Evolutionary conservation across 768 basidiomycete species (phyloP), one percentile per base, ranked within the genome.

Genomic region (Epithele typhae): DNA sequence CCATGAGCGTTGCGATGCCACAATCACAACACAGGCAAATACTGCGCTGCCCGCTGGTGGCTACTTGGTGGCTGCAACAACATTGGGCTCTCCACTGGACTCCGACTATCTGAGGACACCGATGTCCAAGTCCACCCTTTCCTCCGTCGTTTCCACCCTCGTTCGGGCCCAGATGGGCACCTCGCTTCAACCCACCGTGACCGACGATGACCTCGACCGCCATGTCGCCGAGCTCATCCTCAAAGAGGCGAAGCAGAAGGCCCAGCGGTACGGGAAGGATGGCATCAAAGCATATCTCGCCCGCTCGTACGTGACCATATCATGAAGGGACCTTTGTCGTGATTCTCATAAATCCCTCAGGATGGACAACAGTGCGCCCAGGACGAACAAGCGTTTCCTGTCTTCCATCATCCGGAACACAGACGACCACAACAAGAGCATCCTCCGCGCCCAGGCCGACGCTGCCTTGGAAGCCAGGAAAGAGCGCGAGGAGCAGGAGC

Each of bases 181-280:
- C 14, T 77, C 87, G 0, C 68, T 86, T 1, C 57, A 81, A 5
- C 62, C 65, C 44, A 68, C 70, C 1, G 79, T 89, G 24, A 74
- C 78, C 11, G 89, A 95, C 60, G 85, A 85, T 17, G 91, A 96
- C 58, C 79, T 98, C 37, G 95, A 98, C 67, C 78, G 81, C 37
- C 89, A 91, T 59, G 91, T 99, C 23, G 92, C 92, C 2, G 87
- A 92, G 42, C 77, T 98, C 46, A 84, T 99, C 42, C 78, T 97
- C 33, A 83, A 79, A 54, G 96, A 98, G 65, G 95, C 96, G 2
- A 92, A 90, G 70, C 83, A 84, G 73, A 90, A 92, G 66, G 92
- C 92, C 25, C 81, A 87, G 58, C 75, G 69, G 47, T 97, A 92
- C 62, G 68, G 72, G 43, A 78, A 84, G 59, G 73, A 85, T 22